Conservation (phyloP, 257 asterid genomes). For the Salvia hispanica region DNA sequence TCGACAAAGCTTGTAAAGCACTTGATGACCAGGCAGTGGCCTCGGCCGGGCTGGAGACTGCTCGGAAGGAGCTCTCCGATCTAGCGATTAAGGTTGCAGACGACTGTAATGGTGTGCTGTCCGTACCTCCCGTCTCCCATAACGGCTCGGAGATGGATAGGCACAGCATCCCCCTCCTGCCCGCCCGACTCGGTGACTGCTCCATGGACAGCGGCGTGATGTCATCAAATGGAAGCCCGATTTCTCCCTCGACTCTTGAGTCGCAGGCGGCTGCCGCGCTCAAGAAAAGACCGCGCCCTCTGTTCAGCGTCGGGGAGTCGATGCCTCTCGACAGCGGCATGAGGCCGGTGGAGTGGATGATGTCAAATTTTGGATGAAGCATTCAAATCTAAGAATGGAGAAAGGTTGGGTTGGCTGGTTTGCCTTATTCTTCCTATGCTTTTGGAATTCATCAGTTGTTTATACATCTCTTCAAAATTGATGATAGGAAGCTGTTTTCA, state of each 20-base stretch:
- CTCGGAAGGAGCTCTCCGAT: conserved; percentile 65
- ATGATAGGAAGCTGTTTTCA: conserved; percentile 20
- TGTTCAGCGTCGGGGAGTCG: conserved; percentile 39
- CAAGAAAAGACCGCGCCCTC: conserved; percentile 67
- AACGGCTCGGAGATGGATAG: conserved; percentile 33
- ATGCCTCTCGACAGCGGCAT: conserved; percentile 45
- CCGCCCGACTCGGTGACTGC: conserved; percentile 62
- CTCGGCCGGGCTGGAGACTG: conserved; percentile 58
- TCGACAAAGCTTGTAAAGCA: conserved; percentile 60
- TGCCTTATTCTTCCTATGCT: background rate
- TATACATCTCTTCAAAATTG: conserved; percentile 46
- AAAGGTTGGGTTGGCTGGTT: background rate
- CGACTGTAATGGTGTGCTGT: conserved; percentile 44
- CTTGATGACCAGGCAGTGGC: conserved; percentile 52
- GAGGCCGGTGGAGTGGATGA: conserved; percentile 71
- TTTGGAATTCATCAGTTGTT: conserved; percentile 26
- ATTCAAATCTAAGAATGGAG: conserved; percentile 14
- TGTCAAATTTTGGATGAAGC: conserved; percentile 54
- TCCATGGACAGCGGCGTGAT: conserved; percentile 49
- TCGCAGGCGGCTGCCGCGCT: conserved; percentile 51
- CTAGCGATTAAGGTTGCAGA: conserved; percentile 65
- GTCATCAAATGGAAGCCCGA: conserved; percentile 41
- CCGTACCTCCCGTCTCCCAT: conserved; percentile 39
- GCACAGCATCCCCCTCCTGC: conserved; percentile 36
- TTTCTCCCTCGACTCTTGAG: conserved; percentile 43